A percentile compares a stretch with the other conserved stretches of the same genome.
phyloP scores from a whole-genome alignment of 169 alveolate species.

The Perkinsus olseni region DNA sequence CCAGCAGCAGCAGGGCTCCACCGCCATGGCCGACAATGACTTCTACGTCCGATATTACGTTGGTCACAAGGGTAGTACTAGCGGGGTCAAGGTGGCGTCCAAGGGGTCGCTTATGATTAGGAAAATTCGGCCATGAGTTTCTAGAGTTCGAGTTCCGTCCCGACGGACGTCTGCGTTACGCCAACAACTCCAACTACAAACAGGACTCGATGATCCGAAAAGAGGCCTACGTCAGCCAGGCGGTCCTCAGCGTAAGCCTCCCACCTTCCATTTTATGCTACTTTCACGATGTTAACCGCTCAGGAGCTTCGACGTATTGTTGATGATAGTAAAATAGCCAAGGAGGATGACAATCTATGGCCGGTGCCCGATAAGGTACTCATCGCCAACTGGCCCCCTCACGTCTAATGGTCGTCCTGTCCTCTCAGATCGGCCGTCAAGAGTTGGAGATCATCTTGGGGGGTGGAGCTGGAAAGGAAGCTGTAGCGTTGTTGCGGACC shows the following conservation, averaged over 20 bases:
- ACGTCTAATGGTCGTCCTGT: not conserved
- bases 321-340: constrained; percentile 70
- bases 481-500: constrained; percentile 24
- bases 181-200: constrained; percentile 90
- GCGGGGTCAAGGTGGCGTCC: not conserved
- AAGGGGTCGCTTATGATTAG: not conserved
- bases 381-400: not conserved
- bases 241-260: constrained; percentile 34
- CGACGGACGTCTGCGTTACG: constrained; percentile 89
- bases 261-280: constrained; percentile 38
- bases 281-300: constrained; percentile 58
- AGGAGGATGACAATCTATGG: constrained; percentile 86
- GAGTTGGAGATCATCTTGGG: constrained; percentile 86
- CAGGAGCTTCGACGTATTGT: constrained; percentile 74
- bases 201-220: constrained; percentile 84
- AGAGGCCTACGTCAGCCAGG: constrained; percentile 63
- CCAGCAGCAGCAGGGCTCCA: not conserved
- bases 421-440: constrained; percentile 76
- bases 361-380: constrained; percentile 80
- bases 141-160: constrained; percentile 88
- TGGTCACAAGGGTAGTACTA: constrained; percentile 72
- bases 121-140: constrained; percentile 93
- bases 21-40: not conserved
- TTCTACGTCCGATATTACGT: constrained; percentile 42
- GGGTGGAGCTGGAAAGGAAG: constrained; percentile 38